Conservation (phyloP, 768 basidiomycete genomes). For the Crepidotus variabilis region DNA sequence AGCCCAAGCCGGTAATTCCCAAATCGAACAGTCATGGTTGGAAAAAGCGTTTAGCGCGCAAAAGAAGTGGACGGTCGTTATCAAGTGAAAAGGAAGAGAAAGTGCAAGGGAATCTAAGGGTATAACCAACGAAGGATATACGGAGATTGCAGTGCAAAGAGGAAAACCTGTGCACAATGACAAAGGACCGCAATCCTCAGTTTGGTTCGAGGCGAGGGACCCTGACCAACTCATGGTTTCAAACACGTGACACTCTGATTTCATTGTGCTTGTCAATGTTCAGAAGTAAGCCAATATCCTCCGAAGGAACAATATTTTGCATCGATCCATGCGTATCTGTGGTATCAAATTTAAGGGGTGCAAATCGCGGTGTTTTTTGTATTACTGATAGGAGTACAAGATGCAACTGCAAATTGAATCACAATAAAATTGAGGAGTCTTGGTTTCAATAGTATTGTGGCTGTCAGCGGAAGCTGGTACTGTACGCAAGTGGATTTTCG, state of each 20-base stretch:
- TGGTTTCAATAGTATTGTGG: too few relatives aligned
- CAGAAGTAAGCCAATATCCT: background rate
- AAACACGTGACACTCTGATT: background rate
- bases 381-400: too few relatives aligned
- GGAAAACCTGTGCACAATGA: background rate
- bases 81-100: background rate
- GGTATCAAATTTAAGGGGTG: too few relatives aligned
- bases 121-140: background rate
- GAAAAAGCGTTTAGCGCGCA: background rate
- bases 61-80: background rate
- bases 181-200: background rate
- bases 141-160: background rate
- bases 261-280: background rate
- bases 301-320: background rate
- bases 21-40: slow-evolving; percentile 59
- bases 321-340: background rate
- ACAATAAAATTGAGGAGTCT: too few relatives aligned
- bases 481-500: too few relatives aligned
- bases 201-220: background rate
- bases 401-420: too few relatives aligned
- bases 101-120: background rate
- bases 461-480: too few relatives aligned
- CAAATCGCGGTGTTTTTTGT: too few relatives aligned
- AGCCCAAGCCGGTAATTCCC: slow-evolving; percentile 48
- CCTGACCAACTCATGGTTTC: background rate